Conservation (phyloP, 2,329 filamentous ascomycete species). For the Calonectria naviculata region DNA sequence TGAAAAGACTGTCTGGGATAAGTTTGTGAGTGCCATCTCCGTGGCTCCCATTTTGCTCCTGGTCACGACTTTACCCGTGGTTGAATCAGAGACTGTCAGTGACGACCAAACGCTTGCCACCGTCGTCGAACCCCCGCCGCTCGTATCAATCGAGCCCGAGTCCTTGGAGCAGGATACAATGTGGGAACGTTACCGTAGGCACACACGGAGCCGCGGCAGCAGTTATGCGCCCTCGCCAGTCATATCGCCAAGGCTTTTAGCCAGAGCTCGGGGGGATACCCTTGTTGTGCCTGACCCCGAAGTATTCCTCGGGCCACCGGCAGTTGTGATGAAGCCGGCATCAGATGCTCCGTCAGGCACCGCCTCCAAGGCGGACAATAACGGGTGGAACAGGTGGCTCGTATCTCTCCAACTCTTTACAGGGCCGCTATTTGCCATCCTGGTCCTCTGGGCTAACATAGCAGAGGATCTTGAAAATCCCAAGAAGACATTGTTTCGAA, state of each 20-base stretch:
- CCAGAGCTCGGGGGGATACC: conserved; percentile 36
- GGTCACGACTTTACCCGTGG: conserved; percentile 90
- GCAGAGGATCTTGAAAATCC: conserved; percentile 67
- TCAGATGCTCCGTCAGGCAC: conserved; percentile 47
- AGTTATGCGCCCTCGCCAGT: conserved; percentile 33
- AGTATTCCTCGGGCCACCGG: conserved; percentile 35
- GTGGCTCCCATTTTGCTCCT: conserved; percentile 92
- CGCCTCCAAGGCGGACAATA: conserved; percentile 52
- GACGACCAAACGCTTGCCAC: conserved; percentile 40
- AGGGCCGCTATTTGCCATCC: conserved; percentile 83
- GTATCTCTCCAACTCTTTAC: conserved; percentile 87
- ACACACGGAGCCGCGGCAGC: conserved; percentile 48
- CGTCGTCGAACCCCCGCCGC: conserved; percentile 46
- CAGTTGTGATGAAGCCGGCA: conserved; percentile 42
- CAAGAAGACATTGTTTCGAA: conserved; percentile 61
- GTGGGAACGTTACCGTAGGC: conserved; percentile 69
- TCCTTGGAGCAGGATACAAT: conserved; percentile 60
- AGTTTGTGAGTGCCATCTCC: conserved; percentile 82
- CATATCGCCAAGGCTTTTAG: conserved; percentile 29
- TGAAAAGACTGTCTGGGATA: conserved; percentile 87
- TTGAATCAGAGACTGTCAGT: conserved; percentile 75
- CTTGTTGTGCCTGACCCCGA: conserved; percentile 22
- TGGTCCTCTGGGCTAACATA: conserved; percentile 80
- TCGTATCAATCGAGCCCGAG: conserved; percentile 48
- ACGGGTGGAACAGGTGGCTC: conserved; percentile 92